Conservation (phyloP, 1,139 yeast species). For the Saccharomyces hybrid region DNA sequence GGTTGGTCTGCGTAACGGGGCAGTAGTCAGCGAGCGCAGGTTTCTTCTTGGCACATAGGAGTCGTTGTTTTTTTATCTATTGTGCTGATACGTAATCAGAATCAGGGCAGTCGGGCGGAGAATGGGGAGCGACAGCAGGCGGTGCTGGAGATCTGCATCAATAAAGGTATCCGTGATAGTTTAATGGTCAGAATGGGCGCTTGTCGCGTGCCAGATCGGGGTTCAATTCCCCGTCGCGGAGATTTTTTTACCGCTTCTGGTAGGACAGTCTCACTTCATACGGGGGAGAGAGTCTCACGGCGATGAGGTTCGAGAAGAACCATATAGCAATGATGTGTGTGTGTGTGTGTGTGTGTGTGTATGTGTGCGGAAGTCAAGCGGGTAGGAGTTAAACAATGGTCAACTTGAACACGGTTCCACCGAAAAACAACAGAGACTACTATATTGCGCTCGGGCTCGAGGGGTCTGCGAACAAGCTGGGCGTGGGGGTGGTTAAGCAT, state of each 20-base stretch:
- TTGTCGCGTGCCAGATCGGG: conserved; percentile 37
- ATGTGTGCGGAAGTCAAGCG: neutral
- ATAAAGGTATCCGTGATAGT: conserved; percentile 22
- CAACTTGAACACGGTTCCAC: conserved; percentile 11
- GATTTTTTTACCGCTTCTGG: conserved; percentile 14
- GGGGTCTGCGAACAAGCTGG: conserved; percentile 94
- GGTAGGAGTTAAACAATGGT: neutral
- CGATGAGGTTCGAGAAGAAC: neutral
- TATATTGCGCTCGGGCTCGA: conserved; percentile 83
- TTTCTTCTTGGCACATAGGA: too few species aligned
- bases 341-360: too few species aligned
- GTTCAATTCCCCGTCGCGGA: conserved; percentile 37
- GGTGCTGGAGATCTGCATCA: too few species aligned
- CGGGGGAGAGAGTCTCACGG: neutral
- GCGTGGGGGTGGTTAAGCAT: conserved; percentile 85
- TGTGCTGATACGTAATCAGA: too few species aligned
- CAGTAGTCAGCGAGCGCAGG: too few species aligned
- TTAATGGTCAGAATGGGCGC: conserved; percentile 35
- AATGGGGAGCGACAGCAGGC: too few species aligned
- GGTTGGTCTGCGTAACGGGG: too few species aligned
- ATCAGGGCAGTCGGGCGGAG: too few species aligned
- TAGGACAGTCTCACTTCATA: neutral
- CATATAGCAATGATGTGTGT: conserved; percentile 10
- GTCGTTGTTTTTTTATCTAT: too few species aligned
- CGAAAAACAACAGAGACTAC: conserved; percentile 37